phyloP scores from a whole-genome alignment of 805 yeast species.

The Metschnikowia cerradonensis region DNA sequence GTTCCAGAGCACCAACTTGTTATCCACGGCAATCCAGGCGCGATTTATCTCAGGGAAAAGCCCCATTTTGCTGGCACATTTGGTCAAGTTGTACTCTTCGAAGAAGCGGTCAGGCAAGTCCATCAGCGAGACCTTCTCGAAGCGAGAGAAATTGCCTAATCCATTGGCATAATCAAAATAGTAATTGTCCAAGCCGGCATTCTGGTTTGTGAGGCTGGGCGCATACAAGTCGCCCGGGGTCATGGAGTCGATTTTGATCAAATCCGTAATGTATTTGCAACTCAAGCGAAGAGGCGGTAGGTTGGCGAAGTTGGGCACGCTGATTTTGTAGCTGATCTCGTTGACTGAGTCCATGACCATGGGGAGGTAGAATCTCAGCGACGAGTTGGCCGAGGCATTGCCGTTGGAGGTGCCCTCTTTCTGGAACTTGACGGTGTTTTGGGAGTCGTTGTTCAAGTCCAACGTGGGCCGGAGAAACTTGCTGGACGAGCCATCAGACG shows the following conservation, averaged over 20 bases:
- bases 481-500: slow-evolving; percentile 1
- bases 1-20: slow-evolving; percentile 82
- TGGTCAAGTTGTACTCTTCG: slow-evolving; percentile 64
- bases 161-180: slow-evolving; percentile 47
- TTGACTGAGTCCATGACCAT: slow-evolving; percentile 31
- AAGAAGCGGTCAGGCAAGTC: slow-evolving; percentile 79
- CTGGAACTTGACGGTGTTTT: slow-evolving; percentile 31
- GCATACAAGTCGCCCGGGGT: slow-evolving; percentile 54
- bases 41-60: slow-evolving; percentile 74
- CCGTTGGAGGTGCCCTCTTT: slow-evolving; percentile 19
- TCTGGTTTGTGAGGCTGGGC: slow-evolving; percentile 51
- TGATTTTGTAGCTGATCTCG: slow-evolving; percentile 42
- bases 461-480: slow-evolving; percentile 33
- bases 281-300: slow-evolving; percentile 57
- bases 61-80: slow-evolving; percentile 74
- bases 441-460: slow-evolving; percentile 22
- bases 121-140: slow-evolving; percentile 63
- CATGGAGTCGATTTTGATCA: slow-evolving; percentile 54
- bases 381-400: slow-evolving; percentile 19
- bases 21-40: slow-evolving; percentile 83
- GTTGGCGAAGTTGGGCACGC: slow-evolving; percentile 47
- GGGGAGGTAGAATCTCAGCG: slow-evolving; percentile 31
- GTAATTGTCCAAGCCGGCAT: slow-evolving; percentile 56
- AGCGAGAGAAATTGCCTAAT: slow-evolving; percentile 60
- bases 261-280: slow-evolving; percentile 57